Base-by-base conservation (phyloP, 1,284 basidiomycete genomes). In the Termitomyces sp. region DNA sequence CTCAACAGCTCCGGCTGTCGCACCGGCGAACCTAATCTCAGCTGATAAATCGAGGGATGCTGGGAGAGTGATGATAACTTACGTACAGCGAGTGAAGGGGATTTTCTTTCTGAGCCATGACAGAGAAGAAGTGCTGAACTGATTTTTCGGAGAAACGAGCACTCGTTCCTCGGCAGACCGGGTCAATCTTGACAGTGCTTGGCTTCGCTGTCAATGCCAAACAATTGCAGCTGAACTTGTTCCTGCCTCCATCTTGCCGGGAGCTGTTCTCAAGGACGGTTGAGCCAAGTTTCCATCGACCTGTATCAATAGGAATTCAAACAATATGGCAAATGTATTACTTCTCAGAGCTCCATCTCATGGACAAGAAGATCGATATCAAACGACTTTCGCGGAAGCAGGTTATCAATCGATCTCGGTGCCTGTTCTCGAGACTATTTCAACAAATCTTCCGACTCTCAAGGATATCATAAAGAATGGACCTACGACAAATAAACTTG, bases 1-100 rank as follows among this genome's bases (percentile, higher is more conserved):
- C 76, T 98, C 96, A 49, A 98, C 79, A 2, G 90, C 94, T 17
- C 97, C 96, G 17, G 96, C 96, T 0, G 89, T 90, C n/a, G 93
- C 84, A 26, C 97, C 96, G 1, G 96, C 96, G 55, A 93, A 73
- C 57, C 76, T 78, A 46, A 12, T 17, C 41, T n/a, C 21, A 38
- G 12, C 31, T 2, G 30, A 45, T 1, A 31, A 28, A 49, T 56
- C 2, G 4, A 40, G 31, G 36, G 7, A 45, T n/a, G 8, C 13
- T 45, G 39, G 19, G 33, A 19, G 21, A 10, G 10, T 40, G 7
- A 38, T 19, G 28, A 3, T 24, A 24, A 52, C 39, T 50, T 55
- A 55, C 65, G 63, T 64, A 78, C 74, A 96, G 71, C 13, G 90
- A 90, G 64, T 92, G 88, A 12, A 88, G 41, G 0, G 91, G 88